Evolutionary conservation across 371 early-diverging fungal species (phyloP).

Genomic region (Mucor mucedo): DNA sequence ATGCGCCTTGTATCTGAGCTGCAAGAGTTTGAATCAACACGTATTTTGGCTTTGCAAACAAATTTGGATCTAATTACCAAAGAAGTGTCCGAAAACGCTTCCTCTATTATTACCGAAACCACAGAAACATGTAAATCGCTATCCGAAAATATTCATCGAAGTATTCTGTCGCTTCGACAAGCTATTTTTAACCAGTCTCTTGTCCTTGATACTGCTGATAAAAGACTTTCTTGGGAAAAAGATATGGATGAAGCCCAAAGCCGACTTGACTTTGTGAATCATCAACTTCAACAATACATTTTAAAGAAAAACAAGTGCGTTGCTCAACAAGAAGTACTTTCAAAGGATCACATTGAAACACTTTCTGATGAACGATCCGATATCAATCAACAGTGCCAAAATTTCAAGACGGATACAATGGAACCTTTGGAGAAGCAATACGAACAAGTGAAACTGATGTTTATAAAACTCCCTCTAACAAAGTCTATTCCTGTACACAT

Average conservation of each 20-base stretch:
- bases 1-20: background rate
- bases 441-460: slow-evolving; percentile 2
- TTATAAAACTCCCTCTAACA: slow-evolving; percentile 25
- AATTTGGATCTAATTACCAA: slow-evolving; percentile 7
- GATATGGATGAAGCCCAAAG: slow-evolving; percentile 6
- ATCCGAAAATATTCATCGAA: slow-evolving; percentile 12
- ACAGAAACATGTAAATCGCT: slow-evolving; percentile 8
- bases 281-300: slow-evolving; percentile 22
- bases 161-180: slow-evolving; percentile 12
- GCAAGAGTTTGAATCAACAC: slow-evolving; percentile 2
- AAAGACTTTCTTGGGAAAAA: slow-evolving; percentile 25
- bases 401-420: slow-evolving; percentile 3
- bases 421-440: slow-evolving; percentile 3
- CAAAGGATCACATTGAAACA: slow-evolving; percentile 1
- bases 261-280: slow-evolving; percentile 17
- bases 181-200: slow-evolving; percentile 10
- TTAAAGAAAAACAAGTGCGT: slow-evolving; percentile 37
- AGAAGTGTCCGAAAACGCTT: slow-evolving; percentile 1
- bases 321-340: slow-evolving; percentile 29
- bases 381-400: slow-evolving; percentile 7
- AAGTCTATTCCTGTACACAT: slow-evolving; percentile 27
- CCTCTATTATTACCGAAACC: slow-evolving; percentile 9
- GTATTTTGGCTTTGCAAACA: slow-evolving; percentile 5
- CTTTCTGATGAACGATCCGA: slow-evolving; percentile 9
- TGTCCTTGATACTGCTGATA: slow-evolving; percentile 17